Base-by-base conservation (phyloP, 306 rosid species). In the Ormosia emarginata region DNA sequence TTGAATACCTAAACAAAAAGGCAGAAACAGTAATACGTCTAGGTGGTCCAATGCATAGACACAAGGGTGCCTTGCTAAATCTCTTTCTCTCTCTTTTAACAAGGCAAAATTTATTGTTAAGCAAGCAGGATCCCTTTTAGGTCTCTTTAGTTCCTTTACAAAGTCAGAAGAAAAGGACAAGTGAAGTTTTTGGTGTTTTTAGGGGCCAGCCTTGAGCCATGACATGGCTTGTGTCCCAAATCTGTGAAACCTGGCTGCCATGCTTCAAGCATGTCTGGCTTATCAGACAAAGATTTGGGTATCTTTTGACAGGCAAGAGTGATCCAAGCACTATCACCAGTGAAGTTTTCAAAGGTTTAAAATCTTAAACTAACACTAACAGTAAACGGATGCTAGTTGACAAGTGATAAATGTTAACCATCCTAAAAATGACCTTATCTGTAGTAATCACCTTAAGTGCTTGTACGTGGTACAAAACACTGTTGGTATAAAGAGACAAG, bases 211-310 rank as follows among this genome's bases (percentile, higher is more conserved):
- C 70, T 72, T 64, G 32, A 69, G 79, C 55, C 87, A 82, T 53
- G 67, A 81, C 67, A 70, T 67, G 81, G 87, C 61, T 80, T 90
- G 88, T 88, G 92, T 89, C 88, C 85, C 84, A 81, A 86, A 78
- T 80, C 88, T 80, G 84, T 81, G 90, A 88, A 85, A 86, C 85
- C 84, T 86, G 85, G 90, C 88, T 79, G 90, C 90, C 71, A 78
- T 62, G 9, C 87, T 82, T 90, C 86, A 56, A 74, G 87, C 85
- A 88, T 90, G 89, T 87, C 92, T 85, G 90, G 37, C 72, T 83
- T 65, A 75, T 72, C 89, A 90, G 94, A 92, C 92, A 87, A 89
- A 88, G 93, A 88, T 91, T 88, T 92, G 92, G 87, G 91, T 84
- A 94, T 92, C 96, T 90, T 91, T 88, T 81, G 83, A 81, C 93